Percentiles rank a stretch among this genome's conserved stretches.
Evolutionary conservation across 768 basidiomycete genomes (phyloP).

Genomic region (Dictyophora rubrovolvata): DNA sequence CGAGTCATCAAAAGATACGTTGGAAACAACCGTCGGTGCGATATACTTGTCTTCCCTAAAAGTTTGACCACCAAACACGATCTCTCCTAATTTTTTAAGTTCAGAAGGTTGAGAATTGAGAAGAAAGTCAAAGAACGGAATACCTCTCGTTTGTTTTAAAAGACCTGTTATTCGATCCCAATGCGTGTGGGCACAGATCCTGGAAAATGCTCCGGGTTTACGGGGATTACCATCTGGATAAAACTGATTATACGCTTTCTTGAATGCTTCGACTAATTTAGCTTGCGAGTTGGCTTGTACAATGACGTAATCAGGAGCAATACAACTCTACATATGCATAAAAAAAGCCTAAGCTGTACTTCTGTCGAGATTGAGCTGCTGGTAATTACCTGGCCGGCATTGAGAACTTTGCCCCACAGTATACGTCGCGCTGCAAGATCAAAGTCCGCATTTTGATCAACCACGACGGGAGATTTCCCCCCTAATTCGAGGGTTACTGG

Average conservation of each 20-base stretch:
- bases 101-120: neutral
- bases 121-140: too few relatives aligned
- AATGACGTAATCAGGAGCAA: conserved; percentile 32
- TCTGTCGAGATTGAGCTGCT: neutral
- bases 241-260: conserved; percentile 33
- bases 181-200: conserved; percentile 46
- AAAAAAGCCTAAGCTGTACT: neutral
- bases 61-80: conserved; percentile 43
- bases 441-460: conserved; percentile 62
- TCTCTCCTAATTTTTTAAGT: conserved; percentile 13
- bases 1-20: conserved; percentile 44
- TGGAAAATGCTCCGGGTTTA: conserved; percentile 30
- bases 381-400: conserved; percentile 21
- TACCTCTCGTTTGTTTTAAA: conserved; percentile 44
- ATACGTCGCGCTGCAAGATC: conserved; percentile 58
- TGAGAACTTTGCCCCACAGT: conserved; percentile 50
- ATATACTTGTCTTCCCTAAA: conserved; percentile 34
- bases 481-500: conserved; percentile 51
- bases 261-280: conserved; percentile 35
- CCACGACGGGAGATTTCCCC: conserved; percentile 64
- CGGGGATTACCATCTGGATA: conserved; percentile 42
- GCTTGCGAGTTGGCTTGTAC: conserved; percentile 33
- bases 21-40: conserved; percentile 49
- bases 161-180: conserved; percentile 43
- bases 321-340: conserved; percentile 17